phyloP scores from a whole-genome alignment of 768 basidiomycete species.

The Hygrophorus russula region DNA sequence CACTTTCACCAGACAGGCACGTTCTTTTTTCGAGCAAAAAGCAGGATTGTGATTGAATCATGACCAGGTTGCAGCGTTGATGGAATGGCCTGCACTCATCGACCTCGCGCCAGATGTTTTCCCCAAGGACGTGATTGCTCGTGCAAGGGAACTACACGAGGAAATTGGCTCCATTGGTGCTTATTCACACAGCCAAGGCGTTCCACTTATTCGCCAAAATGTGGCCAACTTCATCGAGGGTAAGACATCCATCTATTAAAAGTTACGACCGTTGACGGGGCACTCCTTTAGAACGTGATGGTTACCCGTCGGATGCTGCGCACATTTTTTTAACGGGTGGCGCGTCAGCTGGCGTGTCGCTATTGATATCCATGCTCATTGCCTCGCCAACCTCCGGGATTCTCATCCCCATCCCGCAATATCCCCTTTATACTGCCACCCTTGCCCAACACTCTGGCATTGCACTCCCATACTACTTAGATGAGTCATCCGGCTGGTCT shows the following conservation, averaged over 20 bases:
- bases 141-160: conserved; percentile 67
- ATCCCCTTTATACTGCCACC: conserved; percentile 93
- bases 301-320: conserved; percentile 69
- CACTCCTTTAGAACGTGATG: conserved; percentile 64
- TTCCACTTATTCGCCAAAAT: conserved; percentile 75
- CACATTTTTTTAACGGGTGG: conserved; percentile 93
- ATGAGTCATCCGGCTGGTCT: conserved; percentile 75
- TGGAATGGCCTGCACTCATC: conserved; percentile 84
- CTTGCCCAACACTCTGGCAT: conserved; percentile 78
- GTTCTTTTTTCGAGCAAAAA: conserved; percentile 10
- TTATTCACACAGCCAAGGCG: conserved; percentile 92
- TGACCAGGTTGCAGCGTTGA: conserved; percentile 75
- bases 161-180: conserved; percentile 93
- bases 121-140: conserved; percentile 74
- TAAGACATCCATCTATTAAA: conserved; percentile 20
- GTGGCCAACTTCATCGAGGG: conserved; percentile 88
- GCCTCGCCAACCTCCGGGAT: conserved; percentile 57
- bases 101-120: conserved; percentile 68
- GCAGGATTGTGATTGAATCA: conserved; percentile 5
- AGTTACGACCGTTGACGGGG: background rate
- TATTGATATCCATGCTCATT: conserved; percentile 73
- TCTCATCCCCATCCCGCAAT: conserved; percentile 96
- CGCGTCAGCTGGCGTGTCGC: conserved; percentile 89
- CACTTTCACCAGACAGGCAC: conserved; percentile 85
- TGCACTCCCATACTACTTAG: conserved; percentile 80